Conservation (phyloP, 2,329 filamentous ascomycete genomes). For the Ascomycota sp. region DNA sequence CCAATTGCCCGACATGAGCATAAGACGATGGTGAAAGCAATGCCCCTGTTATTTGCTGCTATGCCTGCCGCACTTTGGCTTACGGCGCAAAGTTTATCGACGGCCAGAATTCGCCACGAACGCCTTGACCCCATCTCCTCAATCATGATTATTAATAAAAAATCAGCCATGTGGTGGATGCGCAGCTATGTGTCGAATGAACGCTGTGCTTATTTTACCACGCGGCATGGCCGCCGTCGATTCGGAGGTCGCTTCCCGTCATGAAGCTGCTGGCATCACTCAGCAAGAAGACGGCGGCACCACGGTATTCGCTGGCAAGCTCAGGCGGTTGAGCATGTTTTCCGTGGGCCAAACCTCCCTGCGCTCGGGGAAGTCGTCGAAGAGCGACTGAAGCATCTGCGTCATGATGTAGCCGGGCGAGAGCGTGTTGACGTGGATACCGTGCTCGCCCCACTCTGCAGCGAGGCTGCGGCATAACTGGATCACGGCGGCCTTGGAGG, state of each 20-base stretch:
- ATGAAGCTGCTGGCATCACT: slow-evolving; percentile 51
- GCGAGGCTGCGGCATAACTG: slow-evolving; percentile 51
- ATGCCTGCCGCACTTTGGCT: too few species aligned
- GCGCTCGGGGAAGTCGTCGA: slow-evolving; percentile 50
- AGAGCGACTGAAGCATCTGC: slow-evolving; percentile 63
- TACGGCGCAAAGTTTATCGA: too few species aligned
- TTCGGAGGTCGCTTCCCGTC: slow-evolving; percentile 48
- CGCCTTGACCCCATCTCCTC: too few species aligned
- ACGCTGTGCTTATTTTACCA: too few species aligned
- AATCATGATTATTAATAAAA: too few species aligned
- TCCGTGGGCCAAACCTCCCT: slow-evolving; percentile 50
- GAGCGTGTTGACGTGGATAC: slow-evolving; percentile 62
- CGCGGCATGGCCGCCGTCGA: slow-evolving; percentile 46
- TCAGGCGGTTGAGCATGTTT: slow-evolving; percentile 61
- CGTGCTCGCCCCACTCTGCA: slow-evolving; percentile 47
- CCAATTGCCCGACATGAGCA: too few species aligned
- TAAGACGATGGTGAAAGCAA: too few species aligned
- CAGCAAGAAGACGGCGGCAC: slow-evolving; percentile 49
- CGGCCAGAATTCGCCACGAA: too few species aligned
- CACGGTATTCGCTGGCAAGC: slow-evolving; percentile 44
- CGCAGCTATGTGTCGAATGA: too few species aligned
- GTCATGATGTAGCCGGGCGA: slow-evolving; percentile 63
- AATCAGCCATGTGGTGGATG: too few species aligned
- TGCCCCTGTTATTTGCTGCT: too few species aligned
- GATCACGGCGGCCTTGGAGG: slow-evolving; percentile 51